These are phyloP conservation scores for Amanita polypyramis DNA, from an alignment of 768 basidiomycete genomes.

Conservation along the genomic window DNA sequence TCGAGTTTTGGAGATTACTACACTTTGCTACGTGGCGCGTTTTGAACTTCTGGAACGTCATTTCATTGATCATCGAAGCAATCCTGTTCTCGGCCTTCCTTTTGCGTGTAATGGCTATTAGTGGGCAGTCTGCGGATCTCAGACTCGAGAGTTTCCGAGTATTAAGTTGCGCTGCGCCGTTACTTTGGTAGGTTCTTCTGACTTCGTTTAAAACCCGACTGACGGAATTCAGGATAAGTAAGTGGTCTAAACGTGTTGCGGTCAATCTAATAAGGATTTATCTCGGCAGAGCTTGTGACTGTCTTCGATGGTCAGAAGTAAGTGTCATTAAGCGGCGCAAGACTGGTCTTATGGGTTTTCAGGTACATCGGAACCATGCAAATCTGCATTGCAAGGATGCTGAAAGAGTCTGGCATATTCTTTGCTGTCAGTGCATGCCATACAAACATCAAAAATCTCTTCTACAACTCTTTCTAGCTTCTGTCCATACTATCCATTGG, in stretches of 20 bases:
- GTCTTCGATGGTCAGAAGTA: constrained; percentile 77
- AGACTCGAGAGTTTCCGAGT: constrained; percentile 76
- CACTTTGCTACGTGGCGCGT: constrained; percentile 73
- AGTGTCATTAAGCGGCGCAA: constrained; percentile 12
- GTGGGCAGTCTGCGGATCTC: constrained; percentile 24
- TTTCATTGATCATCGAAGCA: constrained; percentile 63
- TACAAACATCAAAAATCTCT: neutral
- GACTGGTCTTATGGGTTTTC: neutral
- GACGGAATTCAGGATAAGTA: constrained; percentile 61
- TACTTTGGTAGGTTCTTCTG: constrained; percentile 60
- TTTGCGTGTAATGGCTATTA: constrained; percentile 55
- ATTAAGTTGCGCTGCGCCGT: constrained; percentile 77
- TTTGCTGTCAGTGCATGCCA: constrained; percentile 56
- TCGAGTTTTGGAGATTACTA: constrained; percentile 59
- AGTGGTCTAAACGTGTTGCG: constrained; percentile 17
- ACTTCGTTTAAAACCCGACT: neutral
- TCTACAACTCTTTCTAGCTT: constrained; percentile 32
- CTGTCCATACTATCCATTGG: constrained; percentile 76
- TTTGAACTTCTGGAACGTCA: constrained; percentile 68
- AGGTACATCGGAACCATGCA: constrained; percentile 90
- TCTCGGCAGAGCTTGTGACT: constrained; percentile 55
- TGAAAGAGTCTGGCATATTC: constrained; percentile 88
- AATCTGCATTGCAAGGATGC: constrained; percentile 87
- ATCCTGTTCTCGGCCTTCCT: constrained; percentile 66
- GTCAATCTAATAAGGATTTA: neutral